Evolutionary conservation across 805 yeast genomes (phyloP), one percentile per base, ranked within the genome.

Genomic region (Candida piceae): DNA sequence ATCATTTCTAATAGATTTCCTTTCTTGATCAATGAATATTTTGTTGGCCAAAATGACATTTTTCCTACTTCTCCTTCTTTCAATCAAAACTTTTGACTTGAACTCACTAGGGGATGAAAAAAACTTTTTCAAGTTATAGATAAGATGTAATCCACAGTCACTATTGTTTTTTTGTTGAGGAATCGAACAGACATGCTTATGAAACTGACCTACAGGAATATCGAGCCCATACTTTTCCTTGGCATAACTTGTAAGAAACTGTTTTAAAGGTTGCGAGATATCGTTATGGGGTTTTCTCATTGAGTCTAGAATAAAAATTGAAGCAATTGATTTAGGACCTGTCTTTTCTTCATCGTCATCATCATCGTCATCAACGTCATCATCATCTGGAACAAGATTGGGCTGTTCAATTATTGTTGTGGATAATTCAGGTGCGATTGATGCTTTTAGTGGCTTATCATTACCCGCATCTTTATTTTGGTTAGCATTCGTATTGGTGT

Each of bases 101-200:
- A 85, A 79, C 17, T 55, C 64, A 0, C 48, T 48, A 0, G 78
- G 74, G 27, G 73, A 59, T 17, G 63, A 62, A 31, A 81, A 64
- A 59, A 85, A 79, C 44, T 71, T 75, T 39, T 67, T 64, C 10
- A 80, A 70, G 49, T 84, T 88, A 48, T 80, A 80, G 12, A 93
- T 80, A 2, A 90, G 84, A 61, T 85, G 96, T 16, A 93, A 76
- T 1, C 98, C 98, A 64, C 98, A 93, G 57, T 93, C 98, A 54
- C 88, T 85, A 62, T 80, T 78, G 56, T 93, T 93, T 21, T 79
- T 78, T 53, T 93, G 98, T 40, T 71, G 77, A 1, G 97, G 96
- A 0, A 87, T 93, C 5, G 64, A 53, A 16, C 55, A 46, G 8
- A 38, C 36, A 30, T 48, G 32, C 27, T 49, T 46, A 5, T 32